These are phyloP conservation scores for Yamadazyma dushanensis DNA, from an alignment of 1,139 yeast species.

Conservation along the genomic window DNA sequence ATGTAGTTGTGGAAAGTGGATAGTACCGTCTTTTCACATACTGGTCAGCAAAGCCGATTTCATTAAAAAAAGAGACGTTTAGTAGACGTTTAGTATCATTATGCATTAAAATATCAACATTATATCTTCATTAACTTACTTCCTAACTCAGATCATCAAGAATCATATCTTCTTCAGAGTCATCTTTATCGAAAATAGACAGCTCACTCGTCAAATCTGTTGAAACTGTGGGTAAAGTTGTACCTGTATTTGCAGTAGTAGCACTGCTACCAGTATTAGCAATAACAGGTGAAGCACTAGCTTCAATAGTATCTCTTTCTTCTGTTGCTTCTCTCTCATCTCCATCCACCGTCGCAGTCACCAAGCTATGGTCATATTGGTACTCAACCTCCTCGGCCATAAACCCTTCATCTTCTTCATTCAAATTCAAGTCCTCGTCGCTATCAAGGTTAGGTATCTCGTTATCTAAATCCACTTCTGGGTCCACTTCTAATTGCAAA, in stretches of 20 bases:
- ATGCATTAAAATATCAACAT: no score
- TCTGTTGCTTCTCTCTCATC: neutral
- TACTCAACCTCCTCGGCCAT: constrained; percentile 63
- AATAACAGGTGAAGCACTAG: no score
- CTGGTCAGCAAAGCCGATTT: constrained; percentile 66
- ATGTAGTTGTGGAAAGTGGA: constrained; percentile 96
- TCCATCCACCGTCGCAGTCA: constrained; percentile 21
- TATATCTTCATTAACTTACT: neutral
- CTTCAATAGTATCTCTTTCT: no score
- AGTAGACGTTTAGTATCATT: no score
- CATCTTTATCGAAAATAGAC: constrained; percentile 6
- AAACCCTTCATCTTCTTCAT: constrained; percentile 35
- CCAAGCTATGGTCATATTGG: constrained; percentile 49
- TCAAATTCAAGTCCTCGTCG: constrained; percentile 8
- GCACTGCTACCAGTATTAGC: neutral
- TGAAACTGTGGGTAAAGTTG: constrained; percentile 3
- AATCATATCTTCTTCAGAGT: constrained; percentile 43
- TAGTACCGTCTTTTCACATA: constrained; percentile 86
- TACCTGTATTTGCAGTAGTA: constrained; percentile 1
- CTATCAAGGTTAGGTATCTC: constrained; percentile 16
- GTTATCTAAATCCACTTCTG: constrained; percentile 15
- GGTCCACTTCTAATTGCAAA: constrained; percentile 9
- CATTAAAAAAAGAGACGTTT: no score
- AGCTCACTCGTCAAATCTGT: constrained; percentile 1
- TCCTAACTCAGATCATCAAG: constrained; percentile 27